phyloP scores from a whole-genome alignment of 805 yeast genomes.

The Candida orba region DNA sequence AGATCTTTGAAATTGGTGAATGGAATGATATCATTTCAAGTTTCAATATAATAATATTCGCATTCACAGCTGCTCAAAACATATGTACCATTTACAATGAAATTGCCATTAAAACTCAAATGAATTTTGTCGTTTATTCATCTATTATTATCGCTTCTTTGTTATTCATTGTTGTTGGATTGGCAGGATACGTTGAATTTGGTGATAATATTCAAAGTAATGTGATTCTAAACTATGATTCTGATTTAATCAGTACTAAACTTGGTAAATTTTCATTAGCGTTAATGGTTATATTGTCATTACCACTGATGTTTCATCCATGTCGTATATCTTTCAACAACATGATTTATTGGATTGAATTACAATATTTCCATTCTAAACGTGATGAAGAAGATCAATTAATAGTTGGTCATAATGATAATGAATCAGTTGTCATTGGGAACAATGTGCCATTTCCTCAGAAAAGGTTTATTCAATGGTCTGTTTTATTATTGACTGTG shows the following conservation, averaged over 20 bases:
- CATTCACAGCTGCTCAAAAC: conserved; percentile 78
- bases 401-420: conserved; percentile 9
- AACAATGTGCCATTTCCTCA: conserved; percentile 39
- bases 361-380: conserved; percentile 1
- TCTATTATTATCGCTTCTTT: conserved; percentile 48
- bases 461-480: conserved; percentile 40
- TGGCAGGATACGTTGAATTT: conserved; percentile 65
- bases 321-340: conserved; percentile 69
- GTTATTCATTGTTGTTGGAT: conserved; percentile 57
- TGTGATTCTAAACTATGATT: conserved; percentile 60
- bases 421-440: conserved; percentile 6
- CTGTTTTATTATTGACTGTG: conserved; percentile 36
- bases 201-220: conserved; percentile 63
- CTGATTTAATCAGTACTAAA: conserved; percentile 38
- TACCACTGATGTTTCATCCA: conserved; percentile 77
- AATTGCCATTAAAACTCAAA: conserved; percentile 44
- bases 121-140: conserved; percentile 40
- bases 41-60: conserved; percentile 70
- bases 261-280: conserved; percentile 58
- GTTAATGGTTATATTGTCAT: conserved; percentile 67
- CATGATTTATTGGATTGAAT: conserved; percentile 42
- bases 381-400: conserved; percentile 8
- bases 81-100: conserved; percentile 73
- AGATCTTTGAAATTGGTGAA: conserved; percentile 36
- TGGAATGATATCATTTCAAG: conserved; percentile 45